Evolutionary conservation across 2,329 filamentous ascomycete species (phyloP).

Genomic region (Pseudogymnoascus verrucosus): DNA sequence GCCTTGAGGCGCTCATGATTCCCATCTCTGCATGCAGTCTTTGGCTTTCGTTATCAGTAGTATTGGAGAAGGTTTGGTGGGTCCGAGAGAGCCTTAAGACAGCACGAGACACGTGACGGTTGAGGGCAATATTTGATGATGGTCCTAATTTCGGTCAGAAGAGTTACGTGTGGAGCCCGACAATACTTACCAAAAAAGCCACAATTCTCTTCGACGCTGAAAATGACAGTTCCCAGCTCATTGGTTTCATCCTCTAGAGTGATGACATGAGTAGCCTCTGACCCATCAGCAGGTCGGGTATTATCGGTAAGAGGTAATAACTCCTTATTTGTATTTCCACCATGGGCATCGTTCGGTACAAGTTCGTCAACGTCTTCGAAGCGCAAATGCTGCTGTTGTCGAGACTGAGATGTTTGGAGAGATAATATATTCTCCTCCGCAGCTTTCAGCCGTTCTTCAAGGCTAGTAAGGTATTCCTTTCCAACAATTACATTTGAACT

Average conservation of each 20-base stretch:
- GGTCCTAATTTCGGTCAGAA: slow-evolving; percentile 23
- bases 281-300: slow-evolving; percentile 12
- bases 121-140: slow-evolving; percentile 36
- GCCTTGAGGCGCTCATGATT: slow-evolving; percentile 19
- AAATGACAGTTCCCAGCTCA: slow-evolving; percentile 27
- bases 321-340: slow-evolving; percentile 9
- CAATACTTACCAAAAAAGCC: slow-evolving; percentile 28
- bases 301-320: not conserved
- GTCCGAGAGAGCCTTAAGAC: slow-evolving; percentile 16
- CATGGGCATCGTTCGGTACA: slow-evolving; percentile 29
- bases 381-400: slow-evolving; percentile 21
- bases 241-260: slow-evolving; percentile 19
- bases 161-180: not conserved
- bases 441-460: slow-evolving; percentile 24
- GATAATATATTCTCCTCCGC: slow-evolving; percentile 23
- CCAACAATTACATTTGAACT: slow-evolving; percentile 33
- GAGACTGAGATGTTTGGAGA: slow-evolving; percentile 28
- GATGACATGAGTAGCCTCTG: slow-evolving; percentile 13
- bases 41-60: not conserved
- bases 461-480: slow-evolving; percentile 28
- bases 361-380: slow-evolving; percentile 32
- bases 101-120: slow-evolving; percentile 30
- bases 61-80: slow-evolving; percentile 13
- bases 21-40: slow-evolving; percentile 8
- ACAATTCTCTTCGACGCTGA: slow-evolving; percentile 28